These are phyloP conservation scores for Glomus cerebriforme DNA, from an alignment of 192 early-diverging fungal genomes.

Conservation along the genomic window DNA sequence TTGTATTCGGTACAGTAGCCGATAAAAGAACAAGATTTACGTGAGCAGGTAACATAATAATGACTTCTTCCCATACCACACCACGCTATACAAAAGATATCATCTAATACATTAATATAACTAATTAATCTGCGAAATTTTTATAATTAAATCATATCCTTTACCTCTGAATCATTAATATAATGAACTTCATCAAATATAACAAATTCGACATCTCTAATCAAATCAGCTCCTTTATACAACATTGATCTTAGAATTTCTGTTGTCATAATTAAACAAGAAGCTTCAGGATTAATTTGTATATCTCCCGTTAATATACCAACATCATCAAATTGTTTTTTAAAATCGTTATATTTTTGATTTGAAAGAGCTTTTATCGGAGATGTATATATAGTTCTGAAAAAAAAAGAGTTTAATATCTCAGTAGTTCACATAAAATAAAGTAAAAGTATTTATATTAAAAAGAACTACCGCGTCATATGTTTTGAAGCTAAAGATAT, in stretches of 20 bases:
- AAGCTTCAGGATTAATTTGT: constrained; percentile 95
- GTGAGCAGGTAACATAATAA: constrained; percentile 97
- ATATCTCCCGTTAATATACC: constrained; percentile 98
- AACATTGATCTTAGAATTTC: constrained; percentile 98
- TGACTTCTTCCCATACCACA: constrained; percentile 99
- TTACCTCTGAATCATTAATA: constrained; percentile 88
- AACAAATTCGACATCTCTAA: constrained; percentile 98
- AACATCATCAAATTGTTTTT: constrained; percentile 84
- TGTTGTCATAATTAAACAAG: constrained; percentile 98
- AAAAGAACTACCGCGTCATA: constrained; percentile 34
- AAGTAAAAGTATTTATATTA: neutral
- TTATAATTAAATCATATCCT: constrained; percentile 4
- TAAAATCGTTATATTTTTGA: constrained; percentile 98
- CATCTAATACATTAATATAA: neutral
- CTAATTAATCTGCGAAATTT: neutral
- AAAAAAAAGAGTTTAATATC: neutral
- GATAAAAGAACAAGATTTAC: constrained; percentile 93
- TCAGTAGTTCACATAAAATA: neutral
- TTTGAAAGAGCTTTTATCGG: constrained; percentile 99
- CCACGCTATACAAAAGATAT: constrained; percentile 63
- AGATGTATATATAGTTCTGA: constrained; percentile 92
- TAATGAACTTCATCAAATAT: constrained; percentile 99
- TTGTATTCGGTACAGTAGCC: constrained; percentile 96
- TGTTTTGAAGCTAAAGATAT: constrained; percentile 85
- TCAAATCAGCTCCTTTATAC: constrained; percentile 93